These are phyloP conservation scores for Eruca vesicaria DNA, from an alignment of 441 rosid genomes.

Conservation along the genomic window DNA sequence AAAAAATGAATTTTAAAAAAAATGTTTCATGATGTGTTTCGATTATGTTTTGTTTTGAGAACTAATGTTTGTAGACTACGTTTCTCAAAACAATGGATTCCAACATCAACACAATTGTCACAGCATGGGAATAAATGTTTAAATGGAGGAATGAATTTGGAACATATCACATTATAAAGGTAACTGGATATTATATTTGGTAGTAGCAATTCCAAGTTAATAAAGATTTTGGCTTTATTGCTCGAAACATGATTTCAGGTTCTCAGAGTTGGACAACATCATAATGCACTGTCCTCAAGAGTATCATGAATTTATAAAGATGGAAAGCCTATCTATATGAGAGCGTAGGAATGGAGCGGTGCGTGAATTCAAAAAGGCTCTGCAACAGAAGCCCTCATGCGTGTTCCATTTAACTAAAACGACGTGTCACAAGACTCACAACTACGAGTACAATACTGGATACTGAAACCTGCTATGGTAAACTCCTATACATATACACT, in stretches of 20 bases:
- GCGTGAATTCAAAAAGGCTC: not conserved
- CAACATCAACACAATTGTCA: no score
- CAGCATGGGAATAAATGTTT: no score
- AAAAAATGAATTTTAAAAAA: no score
- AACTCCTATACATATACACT: not conserved
- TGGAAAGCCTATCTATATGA: not conserved
- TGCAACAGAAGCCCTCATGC: not conserved
- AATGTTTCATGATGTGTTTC: no score
- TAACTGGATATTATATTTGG: not conserved
- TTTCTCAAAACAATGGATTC: no score
- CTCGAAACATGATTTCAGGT: not conserved
- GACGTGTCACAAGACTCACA: not conserved
- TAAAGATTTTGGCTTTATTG: not conserved
- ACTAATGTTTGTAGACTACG: no score
- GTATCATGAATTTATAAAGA: constrained; percentile 47
- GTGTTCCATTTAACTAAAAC: not conserved
- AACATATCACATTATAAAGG: not conserved
- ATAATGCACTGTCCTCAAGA: constrained; percentile 86
- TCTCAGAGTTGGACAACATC: constrained; percentile 73
- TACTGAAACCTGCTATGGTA: constrained; percentile 69
- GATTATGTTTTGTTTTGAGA: no score
- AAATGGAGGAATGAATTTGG: no score
- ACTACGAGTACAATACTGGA: constrained; percentile 57
- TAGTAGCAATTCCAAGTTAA: not conserved
- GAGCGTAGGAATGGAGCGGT: not conserved